Evolutionary conservation across 495 filamentous ascomycete genomes (phyloP).

Genomic region (Aspergillus kassunensis): DNA sequence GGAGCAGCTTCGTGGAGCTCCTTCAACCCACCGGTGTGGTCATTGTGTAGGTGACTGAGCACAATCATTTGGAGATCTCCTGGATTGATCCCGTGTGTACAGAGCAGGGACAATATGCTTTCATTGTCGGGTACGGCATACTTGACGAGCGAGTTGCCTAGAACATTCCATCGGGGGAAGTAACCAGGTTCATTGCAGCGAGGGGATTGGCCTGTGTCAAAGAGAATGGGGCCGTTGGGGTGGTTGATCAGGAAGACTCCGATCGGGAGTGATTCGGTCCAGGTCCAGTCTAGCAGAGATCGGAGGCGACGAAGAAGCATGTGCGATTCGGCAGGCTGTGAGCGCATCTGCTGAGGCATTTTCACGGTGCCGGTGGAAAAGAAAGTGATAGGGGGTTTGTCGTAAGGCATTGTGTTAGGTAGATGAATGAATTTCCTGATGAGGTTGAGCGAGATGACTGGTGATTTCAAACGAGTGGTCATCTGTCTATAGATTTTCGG

Average conservation of each 20-base stretch:
- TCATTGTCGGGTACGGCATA: conserved; percentile 17
- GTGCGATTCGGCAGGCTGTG: too few relatives aligned
- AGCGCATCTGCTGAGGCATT: too few relatives aligned
- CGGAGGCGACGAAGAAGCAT: conserved; percentile 22
- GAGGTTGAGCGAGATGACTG: too few relatives aligned
- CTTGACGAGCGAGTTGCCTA: too few relatives aligned
- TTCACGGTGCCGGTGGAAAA: too few relatives aligned
- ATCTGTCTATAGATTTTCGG: too few relatives aligned
- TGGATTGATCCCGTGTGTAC: conserved; percentile 18
- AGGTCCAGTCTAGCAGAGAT: conserved; percentile 21
- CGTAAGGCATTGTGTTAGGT: too few relatives aligned
- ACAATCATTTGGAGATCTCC: conserved; percentile 26
- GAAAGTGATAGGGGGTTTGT: too few relatives aligned
- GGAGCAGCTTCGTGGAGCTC: conserved; percentile 20
- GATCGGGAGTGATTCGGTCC: conserved; percentile 24
- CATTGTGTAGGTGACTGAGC: conserved; percentile 30
- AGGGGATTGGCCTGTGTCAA: conserved; percentile 30
- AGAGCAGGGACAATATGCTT: conserved; percentile 22
- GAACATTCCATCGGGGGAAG: too few relatives aligned
- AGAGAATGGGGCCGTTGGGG: conserved; percentile 27
- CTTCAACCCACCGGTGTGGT: conserved; percentile 29
- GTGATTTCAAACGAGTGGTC: too few relatives aligned
- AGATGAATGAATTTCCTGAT: too few relatives aligned
- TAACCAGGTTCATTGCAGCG: conserved; percentile 26
- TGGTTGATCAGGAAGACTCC: conserved; percentile 29